A percentile compares a stretch with the other conserved stretches of the same genome.
Conservation (phyloP, 345 rosid species). For the Moricandia arvensis region DNA sequence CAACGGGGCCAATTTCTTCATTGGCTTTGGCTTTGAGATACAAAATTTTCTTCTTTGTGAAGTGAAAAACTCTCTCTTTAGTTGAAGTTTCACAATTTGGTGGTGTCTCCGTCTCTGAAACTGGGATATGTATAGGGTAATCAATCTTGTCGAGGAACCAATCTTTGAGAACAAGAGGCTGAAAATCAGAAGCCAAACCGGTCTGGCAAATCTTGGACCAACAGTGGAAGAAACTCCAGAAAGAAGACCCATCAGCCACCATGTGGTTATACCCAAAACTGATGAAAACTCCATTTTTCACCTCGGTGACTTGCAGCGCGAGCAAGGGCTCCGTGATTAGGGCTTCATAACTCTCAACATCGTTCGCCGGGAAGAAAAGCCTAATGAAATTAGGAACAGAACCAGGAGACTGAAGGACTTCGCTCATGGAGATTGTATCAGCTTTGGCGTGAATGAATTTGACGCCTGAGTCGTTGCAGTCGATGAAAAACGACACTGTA, state of each 20-base stretch:
- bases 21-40: slow-evolving; percentile 45
- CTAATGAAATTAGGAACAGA: slow-evolving; percentile 20
- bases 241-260: slow-evolving; percentile 42
- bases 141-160: slow-evolving; percentile 20
- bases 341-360: slow-evolving; percentile 23
- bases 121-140: slow-evolving; percentile 35
- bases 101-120: not conserved
- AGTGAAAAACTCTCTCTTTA: slow-evolving; percentile 38
- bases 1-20: slow-evolving; percentile 3
- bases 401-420: slow-evolving; percentile 28
- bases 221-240: slow-evolving; percentile 48
- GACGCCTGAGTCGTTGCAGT: slow-evolving; percentile 17
- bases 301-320: slow-evolving; percentile 47
- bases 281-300: slow-evolving; percentile 47
- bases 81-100: not conserved
- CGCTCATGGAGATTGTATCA: slow-evolving; percentile 31
- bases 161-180: slow-evolving; percentile 24
- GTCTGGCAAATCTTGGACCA: slow-evolving; percentile 45
- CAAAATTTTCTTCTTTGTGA: slow-evolving; percentile 25
- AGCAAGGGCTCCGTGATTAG: slow-evolving; percentile 36
- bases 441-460: slow-evolving; percentile 42
- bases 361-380: slow-evolving; percentile 40
- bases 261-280: slow-evolving; percentile 45
- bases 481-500: slow-evolving; percentile 21
- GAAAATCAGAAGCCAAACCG: not conserved